These are phyloP conservation scores for Lactarius pseudohatsudake DNA, from an alignment of 768 basidiomycete genomes.

Conservation along the genomic window DNA sequence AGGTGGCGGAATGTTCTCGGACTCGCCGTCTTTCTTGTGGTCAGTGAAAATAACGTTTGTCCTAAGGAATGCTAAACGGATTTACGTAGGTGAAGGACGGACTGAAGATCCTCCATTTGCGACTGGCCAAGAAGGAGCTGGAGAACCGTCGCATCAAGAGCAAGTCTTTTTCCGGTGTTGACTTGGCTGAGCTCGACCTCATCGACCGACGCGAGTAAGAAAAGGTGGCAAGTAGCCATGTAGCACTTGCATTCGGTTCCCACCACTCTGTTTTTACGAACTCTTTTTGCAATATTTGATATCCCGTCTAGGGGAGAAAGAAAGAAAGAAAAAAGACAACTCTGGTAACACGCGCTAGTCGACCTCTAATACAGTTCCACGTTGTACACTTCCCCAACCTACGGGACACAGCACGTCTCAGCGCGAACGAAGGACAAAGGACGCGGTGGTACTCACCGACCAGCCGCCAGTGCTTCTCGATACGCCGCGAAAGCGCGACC, in stretches of 20 bases:
- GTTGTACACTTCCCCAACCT: conserved; percentile 81
- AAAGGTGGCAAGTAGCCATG: neutral
- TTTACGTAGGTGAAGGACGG: conserved; percentile 60
- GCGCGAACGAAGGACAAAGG: neutral
- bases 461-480: conserved; percentile 98
- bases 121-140: conserved; percentile 68
- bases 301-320: neutral
- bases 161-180: conserved; percentile 72
- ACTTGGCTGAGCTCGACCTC: conserved; percentile 63
- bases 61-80: neutral
- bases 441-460: conserved; percentile 62
- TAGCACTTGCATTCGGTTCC: neutral
- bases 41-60: conserved; percentile 30
- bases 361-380: conserved; percentile 79
- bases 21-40: conserved; percentile 64
- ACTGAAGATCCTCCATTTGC: conserved; percentile 63
- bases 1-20: conserved; percentile 72
- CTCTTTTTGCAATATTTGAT: neutral
- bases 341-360: conserved; percentile 48
- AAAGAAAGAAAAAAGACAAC: no score
- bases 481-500: conserved; percentile 90
- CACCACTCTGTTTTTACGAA: neutral
- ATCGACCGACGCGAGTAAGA: conserved; percentile 34
- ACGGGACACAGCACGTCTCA: neutral
- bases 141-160: conserved; percentile 67